These are phyloP conservation scores for Desmodesmus armatus DNA, from an alignment of 139 green algal genomes.

Conservation along the genomic window DNA sequence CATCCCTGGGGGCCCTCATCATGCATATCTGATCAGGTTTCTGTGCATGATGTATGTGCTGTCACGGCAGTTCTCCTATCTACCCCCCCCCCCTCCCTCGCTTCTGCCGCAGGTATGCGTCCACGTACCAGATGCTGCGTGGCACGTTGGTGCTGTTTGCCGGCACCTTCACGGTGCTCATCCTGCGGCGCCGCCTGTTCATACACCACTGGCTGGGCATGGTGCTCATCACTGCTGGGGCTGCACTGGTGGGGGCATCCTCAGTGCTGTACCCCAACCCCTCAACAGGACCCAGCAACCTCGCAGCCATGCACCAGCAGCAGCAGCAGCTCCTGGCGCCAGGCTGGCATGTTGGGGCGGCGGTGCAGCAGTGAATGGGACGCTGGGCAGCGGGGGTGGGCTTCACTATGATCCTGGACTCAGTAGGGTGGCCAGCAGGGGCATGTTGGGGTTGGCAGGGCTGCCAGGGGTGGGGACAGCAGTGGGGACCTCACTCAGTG, in stretches of 20 bases:
- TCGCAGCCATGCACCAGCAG: not conserved
- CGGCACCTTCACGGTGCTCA: conserved; percentile 82
- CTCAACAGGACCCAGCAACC: not conserved
- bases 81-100: not conserved
- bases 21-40: no score
- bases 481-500: no score
- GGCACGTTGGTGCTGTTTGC: conserved; percentile 90
- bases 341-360: not conserved
- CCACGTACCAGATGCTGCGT: conserved; percentile 91
- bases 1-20: no score
- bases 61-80: no score
- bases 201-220: conserved; percentile 88
- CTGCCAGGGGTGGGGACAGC: no score
- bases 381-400: no score
- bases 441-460: not conserved
- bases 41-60: no score
- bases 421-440: conserved; percentile 26
- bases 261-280: conserved; percentile 58
- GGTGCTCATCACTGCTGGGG: conserved; percentile 83
- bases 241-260: conserved; percentile 81
- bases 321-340: not conserved
- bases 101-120: conserved; percentile 68
- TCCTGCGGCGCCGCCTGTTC: conserved; percentile 78
- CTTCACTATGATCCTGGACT: conserved; percentile 2
- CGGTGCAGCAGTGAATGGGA: no score